phyloP scores from a whole-genome alignment of 2,329 filamentous ascomycete genomes.

The Xylariaceae sp. region DNA sequence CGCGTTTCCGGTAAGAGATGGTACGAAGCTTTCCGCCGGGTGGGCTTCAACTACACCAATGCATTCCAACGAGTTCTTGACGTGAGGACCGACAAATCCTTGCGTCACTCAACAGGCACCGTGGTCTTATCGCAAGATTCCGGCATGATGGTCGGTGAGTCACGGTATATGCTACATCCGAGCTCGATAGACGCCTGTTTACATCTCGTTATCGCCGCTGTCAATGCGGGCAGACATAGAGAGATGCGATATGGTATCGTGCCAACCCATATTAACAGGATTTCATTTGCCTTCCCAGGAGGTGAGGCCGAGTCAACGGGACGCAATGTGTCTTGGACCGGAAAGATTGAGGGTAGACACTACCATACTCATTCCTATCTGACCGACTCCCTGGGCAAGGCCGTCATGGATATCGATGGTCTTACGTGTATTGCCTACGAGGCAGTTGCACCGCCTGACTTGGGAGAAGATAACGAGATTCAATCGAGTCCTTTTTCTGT shows the following conservation, averaged over 20 bases:
- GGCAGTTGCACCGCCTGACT: conserved; percentile 20
- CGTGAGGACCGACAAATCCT: conserved; percentile 10
- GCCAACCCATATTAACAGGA: conserved; percentile 13
- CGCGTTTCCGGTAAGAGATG: conserved; percentile 16
- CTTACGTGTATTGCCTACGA: conserved; percentile 23
- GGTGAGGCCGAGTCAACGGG: conserved; percentile 4
- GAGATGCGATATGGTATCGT: conserved; percentile 21
- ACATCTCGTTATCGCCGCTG: conserved; percentile 20
- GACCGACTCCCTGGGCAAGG: conserved; percentile 12
- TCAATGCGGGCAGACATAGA: conserved; percentile 17
- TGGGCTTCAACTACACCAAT: conserved; percentile 22
- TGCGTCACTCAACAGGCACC: conserved; percentile 9
- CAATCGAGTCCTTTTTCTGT: conserved; percentile 17
- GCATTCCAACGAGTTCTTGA: conserved; percentile 18
- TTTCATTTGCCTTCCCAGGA: conserved; percentile 13
- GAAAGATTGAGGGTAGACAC: conserved; percentile 14
- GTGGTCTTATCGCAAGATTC: conserved; percentile 5
- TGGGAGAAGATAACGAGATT: neutral
- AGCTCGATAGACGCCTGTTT: conserved; percentile 30
- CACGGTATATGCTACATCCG: conserved; percentile 31
- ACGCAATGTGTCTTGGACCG: conserved; percentile 14
- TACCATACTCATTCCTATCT: conserved; percentile 20
- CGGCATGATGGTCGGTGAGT: conserved; percentile 15
- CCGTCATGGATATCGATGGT: conserved; percentile 21
- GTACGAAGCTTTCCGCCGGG: conserved; percentile 17